Percentiles rank a stretch among this genome's conserved stretches.
These are phyloP conservation scores for Zygotorulaspora mrakii DNA, from an alignment of 1,139 yeast species.

Conservation along the genomic window DNA sequence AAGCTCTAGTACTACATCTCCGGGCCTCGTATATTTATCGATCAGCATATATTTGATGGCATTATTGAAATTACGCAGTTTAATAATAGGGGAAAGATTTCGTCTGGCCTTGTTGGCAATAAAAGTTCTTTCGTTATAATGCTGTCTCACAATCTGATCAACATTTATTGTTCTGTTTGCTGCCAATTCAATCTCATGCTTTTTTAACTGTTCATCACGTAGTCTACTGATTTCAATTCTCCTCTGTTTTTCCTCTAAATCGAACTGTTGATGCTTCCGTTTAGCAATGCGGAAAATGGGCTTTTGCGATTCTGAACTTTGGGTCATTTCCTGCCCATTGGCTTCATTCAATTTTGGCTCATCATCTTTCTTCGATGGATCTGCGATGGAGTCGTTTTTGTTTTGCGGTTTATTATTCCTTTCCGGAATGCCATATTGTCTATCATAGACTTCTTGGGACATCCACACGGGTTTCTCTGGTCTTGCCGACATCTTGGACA, in stretches of 20 bases:
- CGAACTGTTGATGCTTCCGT: conserved; percentile 32
- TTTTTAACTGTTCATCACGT: conserved; percentile 37
- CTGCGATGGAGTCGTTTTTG: conserved; percentile 5
- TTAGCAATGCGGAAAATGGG: conserved; percentile 22
- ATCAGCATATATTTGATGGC: conserved; percentile 86
- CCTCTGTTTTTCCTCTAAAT: conserved; percentile 31
- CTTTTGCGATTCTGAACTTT: conserved; percentile 11
- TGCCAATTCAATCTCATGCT: conserved; percentile 35
- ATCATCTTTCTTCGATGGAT: conserved; percentile 12
- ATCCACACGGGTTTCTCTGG: conserved; percentile 40
- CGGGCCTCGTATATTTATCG: conserved; percentile 55
- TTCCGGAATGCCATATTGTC: conserved; percentile 27
- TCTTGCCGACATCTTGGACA: conserved; percentile 21
- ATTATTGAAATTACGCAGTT: conserved; percentile 83
- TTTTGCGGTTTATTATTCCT: conserved; percentile 10
- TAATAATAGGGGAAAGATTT: conserved; percentile 76
- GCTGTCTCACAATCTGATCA: conserved; percentile 66
- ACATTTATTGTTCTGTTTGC: conserved; percentile 34
- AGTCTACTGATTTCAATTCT: conserved; percentile 30
- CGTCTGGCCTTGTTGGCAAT: conserved; percentile 63
- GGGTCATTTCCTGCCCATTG: conserved; percentile 10
- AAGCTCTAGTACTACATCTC: conserved; percentile 66
- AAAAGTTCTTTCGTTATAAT: conserved; percentile 81
- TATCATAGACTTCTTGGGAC: conserved; percentile 39
- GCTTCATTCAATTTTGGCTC: conserved; percentile 3